These are phyloP conservation scores for Tylopilus vinaceipallidus DNA, from an alignment of 768 basidiomycete genomes.

Conservation along the genomic window DNA sequence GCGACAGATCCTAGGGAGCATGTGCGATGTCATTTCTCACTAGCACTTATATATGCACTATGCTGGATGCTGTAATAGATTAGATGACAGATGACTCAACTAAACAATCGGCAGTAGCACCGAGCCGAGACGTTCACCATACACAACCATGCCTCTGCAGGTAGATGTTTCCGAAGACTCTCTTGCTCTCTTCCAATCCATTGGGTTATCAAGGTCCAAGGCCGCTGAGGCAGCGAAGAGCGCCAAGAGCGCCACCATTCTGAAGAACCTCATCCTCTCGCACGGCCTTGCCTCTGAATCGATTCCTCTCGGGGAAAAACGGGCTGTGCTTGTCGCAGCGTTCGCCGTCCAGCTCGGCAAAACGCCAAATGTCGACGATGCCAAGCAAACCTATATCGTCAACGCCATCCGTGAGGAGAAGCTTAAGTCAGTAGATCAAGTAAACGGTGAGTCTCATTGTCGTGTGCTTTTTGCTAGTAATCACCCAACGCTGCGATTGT, in stretches of 20 bases:
- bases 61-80: no score
- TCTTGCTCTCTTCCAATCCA: slow-evolving; percentile 60
- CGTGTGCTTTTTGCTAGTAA: not conserved
- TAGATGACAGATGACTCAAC: slow-evolving; percentile 24
- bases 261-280: slow-evolving; percentile 66
- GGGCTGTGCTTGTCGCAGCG: slow-evolving; percentile 65
- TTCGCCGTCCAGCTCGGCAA: slow-evolving; percentile 65
- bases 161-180: slow-evolving; percentile 10
- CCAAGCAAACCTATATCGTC: slow-evolving; percentile 62
- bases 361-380: slow-evolving; percentile 42
- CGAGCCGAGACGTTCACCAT: no score
- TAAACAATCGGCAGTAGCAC: no score
- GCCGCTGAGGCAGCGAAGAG: slow-evolving; percentile 82
- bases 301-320: slow-evolving; percentile 70
- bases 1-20: slow-evolving; percentile 21
- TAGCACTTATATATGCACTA: slow-evolving; percentile 13
- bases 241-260: slow-evolving; percentile 67
- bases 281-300: slow-evolving; percentile 41
- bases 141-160: slow-evolving; percentile 21
- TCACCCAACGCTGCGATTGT: slow-evolving; percentile 3
- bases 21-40: slow-evolving; percentile 24
- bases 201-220: slow-evolving; percentile 74
- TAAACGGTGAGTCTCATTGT: slow-evolving; percentile 58
- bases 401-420: slow-evolving; percentile 67
- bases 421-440: slow-evolving; percentile 82